Percentiles rank a stretch among this genome's conserved stretches.
phyloP scores from a whole-genome alignment of 164 flowering plant species.

The Tetrastigma voinierianum region DNA sequence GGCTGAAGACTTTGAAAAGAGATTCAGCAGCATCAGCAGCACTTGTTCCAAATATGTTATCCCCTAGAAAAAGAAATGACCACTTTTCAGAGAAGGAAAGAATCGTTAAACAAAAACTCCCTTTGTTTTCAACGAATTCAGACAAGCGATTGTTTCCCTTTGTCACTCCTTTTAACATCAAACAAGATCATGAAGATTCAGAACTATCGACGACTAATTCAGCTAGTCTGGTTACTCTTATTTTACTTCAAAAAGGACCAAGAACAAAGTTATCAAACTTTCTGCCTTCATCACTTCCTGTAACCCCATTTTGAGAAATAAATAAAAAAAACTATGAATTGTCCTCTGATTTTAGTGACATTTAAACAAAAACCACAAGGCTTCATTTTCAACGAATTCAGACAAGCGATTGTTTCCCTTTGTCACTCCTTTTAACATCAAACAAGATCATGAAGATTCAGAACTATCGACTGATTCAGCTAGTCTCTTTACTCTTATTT shows the following conservation, averaged over 20 bases:
- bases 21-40: constrained; percentile 91
- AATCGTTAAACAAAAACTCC: not conserved
- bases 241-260: not conserved
- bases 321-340: too few species aligned
- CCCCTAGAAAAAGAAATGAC: constrained; percentile 41
- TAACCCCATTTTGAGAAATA: too few species aligned
- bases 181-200: not conserved
- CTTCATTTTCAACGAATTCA: not conserved
- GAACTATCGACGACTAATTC: too few species aligned
- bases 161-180: not conserved
- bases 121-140: not conserved
- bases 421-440: not conserved
- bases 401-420: not conserved
- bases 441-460: not conserved
- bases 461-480: too few species aligned
- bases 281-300: too few species aligned
- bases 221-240: too few species aligned
- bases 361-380: too few species aligned
- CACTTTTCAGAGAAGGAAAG: not conserved
- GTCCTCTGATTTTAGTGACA: too few species aligned
- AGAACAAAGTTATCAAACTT: too few species aligned
- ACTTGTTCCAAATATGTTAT: constrained; percentile 83
- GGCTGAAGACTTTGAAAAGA: constrained; percentile 56
- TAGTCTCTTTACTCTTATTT: too few species aligned
- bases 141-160: not conserved